Base-by-base conservation (phyloP, 495 filamentous ascomycete species). In the Tetracladium setigerum region DNA sequence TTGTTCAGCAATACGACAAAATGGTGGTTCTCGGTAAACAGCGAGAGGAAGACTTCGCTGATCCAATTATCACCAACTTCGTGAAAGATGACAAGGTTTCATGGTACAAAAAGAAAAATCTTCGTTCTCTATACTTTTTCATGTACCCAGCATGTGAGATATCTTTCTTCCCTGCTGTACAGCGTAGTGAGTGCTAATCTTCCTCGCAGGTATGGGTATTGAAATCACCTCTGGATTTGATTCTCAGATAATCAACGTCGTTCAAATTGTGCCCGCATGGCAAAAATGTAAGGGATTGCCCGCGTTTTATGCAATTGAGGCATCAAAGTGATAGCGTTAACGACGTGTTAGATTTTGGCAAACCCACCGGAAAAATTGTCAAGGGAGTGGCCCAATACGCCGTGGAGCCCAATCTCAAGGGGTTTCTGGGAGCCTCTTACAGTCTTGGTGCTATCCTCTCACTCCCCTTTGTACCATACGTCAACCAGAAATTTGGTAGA, bases 141-240 rank as follows among this genome's bases (percentile, higher is more conserved):
- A 27, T 53, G 30, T 41, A 83, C 53, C 76, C 79, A 14, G 75
- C 77, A 11, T 69, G 73, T 49, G 79, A 27, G 79, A 22, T 45
- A 48, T 27, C 62, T 84, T 50, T 84, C 83, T 60, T 60, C 78
- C 13, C 50, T 79, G 52, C 61, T 85, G 47, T 74, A 83, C n/a
- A n/a, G n/a, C 53, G 76, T 78, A 14, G 7, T 27, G 7, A 27
- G 3, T 3, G 7, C 22, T 27, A 27, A 27, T 27, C 22, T 27
- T 27, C 3, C 7, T 27, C 22, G 22, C 77, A 11, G 69, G 73
- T 49, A 79, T 83, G 60, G 80, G 81, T 10, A 77, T 82, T 38
- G 82, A 82, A 63, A 77, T 81, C 66, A 84, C 79, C 1, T 81
- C 78, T 17, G 80, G 82, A 0, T 84, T 83, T 57, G 79, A 84